Base-by-base conservation (phyloP, 192 early-diverging fungal species). In the Linnemannia exigua region DNA sequence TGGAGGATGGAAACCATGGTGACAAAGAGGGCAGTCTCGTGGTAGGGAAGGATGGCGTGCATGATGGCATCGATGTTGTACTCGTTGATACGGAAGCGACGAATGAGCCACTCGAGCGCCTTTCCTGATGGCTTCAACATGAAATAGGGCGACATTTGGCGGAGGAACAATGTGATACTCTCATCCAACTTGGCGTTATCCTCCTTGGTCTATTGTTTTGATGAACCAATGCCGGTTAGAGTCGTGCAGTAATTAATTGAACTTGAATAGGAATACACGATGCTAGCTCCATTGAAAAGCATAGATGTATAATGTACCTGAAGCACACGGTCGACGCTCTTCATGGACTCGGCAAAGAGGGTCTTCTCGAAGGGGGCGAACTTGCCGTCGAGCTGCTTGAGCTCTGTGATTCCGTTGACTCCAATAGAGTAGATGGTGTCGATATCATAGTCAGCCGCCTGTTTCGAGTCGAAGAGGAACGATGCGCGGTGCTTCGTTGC, bases 21-120 rank as follows among this genome's bases (percentile, higher is more conserved):
- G 70, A 95, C 89, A 89, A 99, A 99, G 51, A 93, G 91, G 74
- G 93, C 92, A 16, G 97, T 97, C 81, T 99, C 97, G 76, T 99
- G 97, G 88, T 96, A 99, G 36, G 98, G 98, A 70, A 99, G 81
- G 38, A 98, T 90, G 46, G 93, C 93, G 25, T 89, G 92, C 35
- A 99, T 58, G 6, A 98, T 78, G 9, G 90, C 90, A 48, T 96
- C 94, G 33, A 96, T 89, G 81, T 98, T 99, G 88, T 95, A 93
- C 80, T 97, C 95, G 75, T 99, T 89, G 79, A 99, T 95, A 58
- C 93, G 88, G 89, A 92, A 94, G n/a, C 96, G 92, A 44, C 97
- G 92, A 20, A 99, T 88, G 46, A 99, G 91, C 96, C 97, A 99
- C 85, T 99, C 98, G 22, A 99, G 82, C 0, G 94, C 95, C 82